These are phyloP conservation scores for Salvia sclarea DNA, from an alignment of 305 asterid genomes.

Conservation along the genomic window DNA sequence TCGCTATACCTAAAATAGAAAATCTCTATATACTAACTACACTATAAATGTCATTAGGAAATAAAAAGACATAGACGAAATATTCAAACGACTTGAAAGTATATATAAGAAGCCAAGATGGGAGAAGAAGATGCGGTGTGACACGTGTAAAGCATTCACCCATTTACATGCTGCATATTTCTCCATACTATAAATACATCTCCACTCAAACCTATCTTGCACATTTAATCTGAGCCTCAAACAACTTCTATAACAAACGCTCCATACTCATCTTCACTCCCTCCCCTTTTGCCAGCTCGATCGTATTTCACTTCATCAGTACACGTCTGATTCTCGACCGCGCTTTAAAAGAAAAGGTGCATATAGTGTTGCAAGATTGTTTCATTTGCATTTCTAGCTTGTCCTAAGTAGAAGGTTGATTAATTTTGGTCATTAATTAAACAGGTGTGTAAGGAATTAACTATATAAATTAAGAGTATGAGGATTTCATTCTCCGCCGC, in stretches of 20 bases:
- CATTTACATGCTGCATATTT: too few relatives aligned
- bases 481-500: conserved; percentile 49
- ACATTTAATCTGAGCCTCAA: background rate
- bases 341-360: conserved; percentile 26
- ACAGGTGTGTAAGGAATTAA: background rate
- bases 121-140: background rate
- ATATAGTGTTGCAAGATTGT: background rate
- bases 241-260: background rate
- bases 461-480: conserved; percentile 32
- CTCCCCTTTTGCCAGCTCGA: background rate
- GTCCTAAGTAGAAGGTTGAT: too few relatives aligned
- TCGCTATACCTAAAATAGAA: too few relatives aligned
- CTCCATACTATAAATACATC: background rate
- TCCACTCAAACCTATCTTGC: background rate
- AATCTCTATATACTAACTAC: too few relatives aligned
- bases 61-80: too few relatives aligned
- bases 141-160: background rate
- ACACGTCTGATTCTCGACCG: conserved; percentile 10
- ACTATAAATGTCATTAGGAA: too few relatives aligned
- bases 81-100: too few relatives aligned
- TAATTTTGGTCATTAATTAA: background rate
- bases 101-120: too few relatives aligned
- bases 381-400: too few relatives aligned
- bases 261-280: background rate
- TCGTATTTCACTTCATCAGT: background rate